A percentile compares a stretch with the other conserved stretches of the same genome.
These are phyloP conservation scores for Zoysia pacifica DNA, from an alignment of 176 grass and related monocot species.

Conservation along the genomic window DNA sequence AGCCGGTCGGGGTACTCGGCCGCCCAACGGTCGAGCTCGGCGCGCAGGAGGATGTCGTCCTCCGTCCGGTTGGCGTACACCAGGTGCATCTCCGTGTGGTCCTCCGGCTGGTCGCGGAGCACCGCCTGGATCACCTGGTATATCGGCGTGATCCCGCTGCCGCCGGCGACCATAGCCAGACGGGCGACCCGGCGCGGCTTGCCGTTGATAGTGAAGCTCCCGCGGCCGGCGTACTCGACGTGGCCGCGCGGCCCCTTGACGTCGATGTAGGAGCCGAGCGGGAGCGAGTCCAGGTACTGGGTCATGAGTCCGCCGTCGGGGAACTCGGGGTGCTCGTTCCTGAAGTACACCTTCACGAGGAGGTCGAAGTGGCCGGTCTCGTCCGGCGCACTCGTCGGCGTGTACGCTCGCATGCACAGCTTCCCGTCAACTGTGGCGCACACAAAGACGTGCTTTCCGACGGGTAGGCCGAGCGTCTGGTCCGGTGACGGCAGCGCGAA, in stretches of 20 bases:
- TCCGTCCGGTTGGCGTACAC: constrained; percentile 74
- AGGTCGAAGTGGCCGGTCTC: constrained; percentile 72
- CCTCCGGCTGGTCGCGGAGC: constrained; percentile 63
- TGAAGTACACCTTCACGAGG: constrained; percentile 84
- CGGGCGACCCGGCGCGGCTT: constrained; percentile 25
- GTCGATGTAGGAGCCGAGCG: constrained; percentile 43
- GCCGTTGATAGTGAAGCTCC: constrained; percentile 53
- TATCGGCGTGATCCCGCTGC: constrained; percentile 81
- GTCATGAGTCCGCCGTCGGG: constrained; percentile 75
- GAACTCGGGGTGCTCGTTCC: constrained; percentile 58
- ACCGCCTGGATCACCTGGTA: constrained; percentile 95
- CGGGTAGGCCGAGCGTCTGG: constrained; percentile 60
- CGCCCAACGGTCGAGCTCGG: constrained; percentile 68
- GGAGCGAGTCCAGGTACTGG: constrained; percentile 69
- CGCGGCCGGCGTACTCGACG: constrained; percentile 69
- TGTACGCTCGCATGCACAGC: constrained; percentile 80
- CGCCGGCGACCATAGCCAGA: constrained; percentile 78
- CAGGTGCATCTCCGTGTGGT: constrained; percentile 73
- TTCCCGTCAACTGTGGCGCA: constrained; percentile 58
- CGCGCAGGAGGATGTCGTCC: constrained; percentile 75
- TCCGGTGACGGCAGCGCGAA: constrained; percentile 55
- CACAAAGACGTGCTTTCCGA: constrained; percentile 78
- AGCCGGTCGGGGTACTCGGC: constrained; percentile 47
- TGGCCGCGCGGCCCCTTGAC: constrained; percentile 70
- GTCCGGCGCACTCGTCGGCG: constrained; percentile 63